Evolutionary conservation across 805 yeast genomes (phyloP), one percentile per base, ranked within the genome.

Genomic region (Starmerella sp.): DNA sequence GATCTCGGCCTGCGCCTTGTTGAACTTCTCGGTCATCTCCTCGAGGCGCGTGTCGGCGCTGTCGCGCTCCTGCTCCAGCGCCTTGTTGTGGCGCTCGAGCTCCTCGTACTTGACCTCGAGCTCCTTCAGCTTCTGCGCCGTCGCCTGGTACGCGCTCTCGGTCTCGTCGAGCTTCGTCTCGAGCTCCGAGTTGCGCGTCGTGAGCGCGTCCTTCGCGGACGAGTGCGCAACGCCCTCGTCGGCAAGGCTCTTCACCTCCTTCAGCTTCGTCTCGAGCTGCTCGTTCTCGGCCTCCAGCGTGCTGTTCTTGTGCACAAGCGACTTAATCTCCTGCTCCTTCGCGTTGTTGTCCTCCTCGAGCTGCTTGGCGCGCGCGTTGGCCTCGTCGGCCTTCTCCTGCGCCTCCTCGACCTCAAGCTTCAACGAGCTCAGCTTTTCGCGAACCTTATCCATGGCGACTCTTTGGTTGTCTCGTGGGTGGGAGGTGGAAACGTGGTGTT

Each of bases 31-130:
- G 63, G 83, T 77, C 71, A 91, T 75, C 69, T 87, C 95, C 76
- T 91, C 97, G 67, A 77, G 84, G 75, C 88, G 89, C 76, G 80
- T 79, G 77, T 93, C 97, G 80, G 86, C 79, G 60, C 83, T 86
- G 64, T 87, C 93, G 74, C 86, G 88, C 76, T 93, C 97, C 63
- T 83, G 75, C 76, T 91, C 97, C 69, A 90, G 78, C 38, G 95
- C 86, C 57, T 87, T 78, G 57, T 91, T 95, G 75, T 85, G 88
- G 76, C 95, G 86, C 75, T 89, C 96, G 72, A 88, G 79, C 73
- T 88, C 95, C 75, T 93, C 98, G 63, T 93, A 91, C 76, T 88
- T 88, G 75, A 93, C 81, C 69, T 93, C 98, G 56, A 95, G 82
- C 70, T 88, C 95, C 73, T 96, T 87, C 71, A 91, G 79, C 76